Conservation (phyloP, 2,329 filamentous ascomycete genomes). For the Amphichorda felina region DNA sequence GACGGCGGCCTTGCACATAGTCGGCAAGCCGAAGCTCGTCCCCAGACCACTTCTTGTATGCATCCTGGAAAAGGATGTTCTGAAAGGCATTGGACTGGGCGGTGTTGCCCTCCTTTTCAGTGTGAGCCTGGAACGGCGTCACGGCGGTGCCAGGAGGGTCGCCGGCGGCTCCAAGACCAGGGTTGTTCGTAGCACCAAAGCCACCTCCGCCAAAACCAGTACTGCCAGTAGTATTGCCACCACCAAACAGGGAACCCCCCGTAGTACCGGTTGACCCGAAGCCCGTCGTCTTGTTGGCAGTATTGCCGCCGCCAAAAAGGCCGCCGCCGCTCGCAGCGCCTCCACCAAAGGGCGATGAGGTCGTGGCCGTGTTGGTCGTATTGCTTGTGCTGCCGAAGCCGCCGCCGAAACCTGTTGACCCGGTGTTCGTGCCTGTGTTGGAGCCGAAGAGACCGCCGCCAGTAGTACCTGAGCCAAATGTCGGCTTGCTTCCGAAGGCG, state of each 20-base stretch:
- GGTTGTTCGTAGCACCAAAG: conserved; percentile 29
- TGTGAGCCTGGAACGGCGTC: conserved; percentile 54
- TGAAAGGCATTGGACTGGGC: conserved; percentile 55
- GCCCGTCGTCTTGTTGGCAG: conserved; percentile 31
- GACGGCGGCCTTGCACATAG: conserved; percentile 76
- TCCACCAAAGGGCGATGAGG: conserved; percentile 26
- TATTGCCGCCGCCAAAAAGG: conserved; percentile 37
- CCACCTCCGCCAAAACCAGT: conserved; percentile 20
- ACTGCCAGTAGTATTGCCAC: conserved; percentile 13
- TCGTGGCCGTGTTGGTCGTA: conserved; percentile 17
- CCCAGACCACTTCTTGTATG: conserved; percentile 84
- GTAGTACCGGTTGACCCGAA: conserved; percentile 33
- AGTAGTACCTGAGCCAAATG: conserved; percentile 34
- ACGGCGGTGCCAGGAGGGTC: conserved; percentile 59
- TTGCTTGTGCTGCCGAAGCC: conserved; percentile 29
- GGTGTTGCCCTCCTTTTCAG: conserved; percentile 61
- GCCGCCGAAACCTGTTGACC: conserved; percentile 10
- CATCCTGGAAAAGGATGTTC: conserved; percentile 65
- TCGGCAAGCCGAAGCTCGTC: conserved; percentile 75
- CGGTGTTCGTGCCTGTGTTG: conserved; percentile 21
- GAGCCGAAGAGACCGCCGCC: conserved; percentile 34
- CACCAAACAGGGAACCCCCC: conserved; percentile 32
- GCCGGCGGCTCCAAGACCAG: conserved; percentile 36
- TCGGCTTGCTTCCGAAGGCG: conserved; percentile 33
- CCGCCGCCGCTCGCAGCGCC: conserved; percentile 23